Evolutionary conservation across 371 early-diverging fungal species (phyloP).

Genomic region (Mortierella sp.): DNA sequence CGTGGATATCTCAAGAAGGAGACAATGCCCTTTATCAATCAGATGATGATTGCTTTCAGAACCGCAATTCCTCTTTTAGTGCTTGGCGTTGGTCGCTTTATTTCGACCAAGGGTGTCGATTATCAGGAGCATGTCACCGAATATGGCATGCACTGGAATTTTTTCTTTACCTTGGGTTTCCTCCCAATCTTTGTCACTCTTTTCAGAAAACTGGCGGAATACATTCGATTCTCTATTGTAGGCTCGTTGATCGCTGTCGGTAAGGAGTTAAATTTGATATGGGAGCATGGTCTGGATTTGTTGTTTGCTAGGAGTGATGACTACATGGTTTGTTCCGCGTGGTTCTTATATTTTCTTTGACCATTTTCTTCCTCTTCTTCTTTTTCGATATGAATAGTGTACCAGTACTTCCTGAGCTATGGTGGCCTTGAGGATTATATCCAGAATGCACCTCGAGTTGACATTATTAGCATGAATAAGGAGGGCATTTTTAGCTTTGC

Average conservation of each 20-base stretch:
- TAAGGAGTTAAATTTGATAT: slow-evolving; percentile 29
- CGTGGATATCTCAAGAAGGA: slow-evolving; percentile 60
- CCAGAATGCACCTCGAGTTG: slow-evolving; percentile 77
- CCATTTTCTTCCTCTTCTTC: neutral
- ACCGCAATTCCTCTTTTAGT: slow-evolving; percentile 70
- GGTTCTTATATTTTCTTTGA: neutral
- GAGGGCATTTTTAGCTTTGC: slow-evolving; percentile 90
- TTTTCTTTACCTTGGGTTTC: slow-evolving; percentile 93
- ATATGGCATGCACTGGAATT: slow-evolving; percentile 99
- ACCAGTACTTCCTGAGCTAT: slow-evolving; percentile 63
- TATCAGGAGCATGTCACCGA: slow-evolving; percentile 96
- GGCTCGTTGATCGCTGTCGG: slow-evolving; percentile 61
- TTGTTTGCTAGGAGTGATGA: too few relatives aligned
- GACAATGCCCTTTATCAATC: slow-evolving; percentile 17
- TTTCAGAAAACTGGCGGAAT: slow-evolving; percentile 53
- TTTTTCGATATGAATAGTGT: slow-evolving; percentile 45
- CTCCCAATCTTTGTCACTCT: slow-evolving; percentile 81
- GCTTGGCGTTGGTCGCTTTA: slow-evolving; percentile 77
- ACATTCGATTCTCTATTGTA: slow-evolving; percentile 58
- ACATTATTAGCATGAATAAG: slow-evolving; percentile 86
- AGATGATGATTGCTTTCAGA: slow-evolving; percentile 35
- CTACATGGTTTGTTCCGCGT: neutral
- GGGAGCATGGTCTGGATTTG: too few relatives aligned
- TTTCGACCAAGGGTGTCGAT: slow-evolving; percentile 82
- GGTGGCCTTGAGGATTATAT: slow-evolving; percentile 80